Base-by-base conservation (phyloP, 805 yeast species). In the Danielozyma ontarioensis region DNA sequence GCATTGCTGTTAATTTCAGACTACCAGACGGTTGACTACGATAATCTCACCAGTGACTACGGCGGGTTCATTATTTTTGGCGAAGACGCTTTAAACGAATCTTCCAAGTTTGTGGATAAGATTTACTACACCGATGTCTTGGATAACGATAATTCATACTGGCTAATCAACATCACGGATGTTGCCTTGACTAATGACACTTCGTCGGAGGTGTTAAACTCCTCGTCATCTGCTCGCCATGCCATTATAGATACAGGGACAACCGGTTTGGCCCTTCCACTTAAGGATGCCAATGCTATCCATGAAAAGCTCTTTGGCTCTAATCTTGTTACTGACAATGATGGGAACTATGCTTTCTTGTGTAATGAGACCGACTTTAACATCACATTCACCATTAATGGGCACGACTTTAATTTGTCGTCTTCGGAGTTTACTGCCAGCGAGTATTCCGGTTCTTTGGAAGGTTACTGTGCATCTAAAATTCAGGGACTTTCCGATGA, bases 231-330 rank as follows among this genome's bases (percentile, higher is more conserved):
- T 14, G 42, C 55, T n/a, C 57, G 73, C 47, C 39, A 51, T 3
- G 79, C 76, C 5, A 63, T 79, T 18, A 59, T 80, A 14, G 87
- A 80, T 50, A 74, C 82, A 5, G 87, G 86, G 15, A 78, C 86
- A 2, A 79, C 85, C 0, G 71, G 80, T 3, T 53, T 80, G 17
- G 74, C 75, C 3, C 53, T 78, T 27, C 76, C 83, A 4, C 53
- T 68, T 10, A 58, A 52, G 16, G 85, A 80, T 46, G 84, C 85
- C 2, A 37, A 64, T 26, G 58, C 41, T 15, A 35, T 79, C 12
- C 85, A 80, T 47, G 28, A 38, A 26, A 23, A 37, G 19, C 55
- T 78, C 4, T 74, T 62, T 44, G 78, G 80, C 33, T 42, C 50
- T 12, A 52, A 60, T 24, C 61, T 77, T 5, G 53, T 74, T 37